phyloP scores from a whole-genome alignment of 2,329 filamentous ascomycete species.

The Myotisia sp. region DNA sequence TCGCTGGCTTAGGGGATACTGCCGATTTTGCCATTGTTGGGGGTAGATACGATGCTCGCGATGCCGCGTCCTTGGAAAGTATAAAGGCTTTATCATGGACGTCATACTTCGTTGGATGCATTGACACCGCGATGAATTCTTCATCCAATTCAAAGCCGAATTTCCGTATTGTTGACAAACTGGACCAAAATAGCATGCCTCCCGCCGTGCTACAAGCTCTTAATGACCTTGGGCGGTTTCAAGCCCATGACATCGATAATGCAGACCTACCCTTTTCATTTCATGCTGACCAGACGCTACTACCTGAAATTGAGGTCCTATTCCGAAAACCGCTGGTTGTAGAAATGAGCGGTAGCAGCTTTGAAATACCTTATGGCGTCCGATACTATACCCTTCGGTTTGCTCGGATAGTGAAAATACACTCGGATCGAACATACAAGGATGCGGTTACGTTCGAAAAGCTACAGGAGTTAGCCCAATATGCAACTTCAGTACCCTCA shows the following conservation, averaged over 20 bases:
- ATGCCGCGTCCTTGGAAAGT: conserved; percentile 40
- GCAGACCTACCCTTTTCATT: conserved; percentile 29
- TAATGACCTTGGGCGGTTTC: conserved; percentile 34
- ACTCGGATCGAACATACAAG: conserved; percentile 56
- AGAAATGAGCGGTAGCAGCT: conserved; percentile 67
- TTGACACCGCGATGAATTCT: conserved; percentile 52
- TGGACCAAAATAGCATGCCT: conserved; percentile 39
- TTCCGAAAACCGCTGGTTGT: conserved; percentile 63
- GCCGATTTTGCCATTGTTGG: conserved; percentile 72
- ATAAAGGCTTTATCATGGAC: conserved; percentile 54
- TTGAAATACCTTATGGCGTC: conserved; percentile 55
- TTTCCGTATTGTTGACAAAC: conserved; percentile 53
- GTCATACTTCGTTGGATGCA: conserved; percentile 64
- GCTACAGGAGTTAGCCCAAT: conserved; percentile 51
- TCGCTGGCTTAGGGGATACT: conserved; percentile 62
- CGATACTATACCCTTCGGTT: conserved; percentile 64
- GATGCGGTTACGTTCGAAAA: conserved; percentile 57
- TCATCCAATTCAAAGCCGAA: conserved; percentile 37
- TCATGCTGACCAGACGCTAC: conserved; percentile 29
- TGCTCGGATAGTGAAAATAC: conserved; percentile 60
- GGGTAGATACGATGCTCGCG: conserved; percentile 52
- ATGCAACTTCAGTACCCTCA: conserved; percentile 37
- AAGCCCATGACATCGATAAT: conserved; percentile 24
- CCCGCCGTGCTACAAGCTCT: conserved; percentile 39
- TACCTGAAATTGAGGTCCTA: conserved; percentile 29